Percentiles rank a stretch among this genome's conserved stretches.
phyloP scores from a whole-genome alignment of 768 basidiomycete genomes.

The Scleroderma citrinum region DNA sequence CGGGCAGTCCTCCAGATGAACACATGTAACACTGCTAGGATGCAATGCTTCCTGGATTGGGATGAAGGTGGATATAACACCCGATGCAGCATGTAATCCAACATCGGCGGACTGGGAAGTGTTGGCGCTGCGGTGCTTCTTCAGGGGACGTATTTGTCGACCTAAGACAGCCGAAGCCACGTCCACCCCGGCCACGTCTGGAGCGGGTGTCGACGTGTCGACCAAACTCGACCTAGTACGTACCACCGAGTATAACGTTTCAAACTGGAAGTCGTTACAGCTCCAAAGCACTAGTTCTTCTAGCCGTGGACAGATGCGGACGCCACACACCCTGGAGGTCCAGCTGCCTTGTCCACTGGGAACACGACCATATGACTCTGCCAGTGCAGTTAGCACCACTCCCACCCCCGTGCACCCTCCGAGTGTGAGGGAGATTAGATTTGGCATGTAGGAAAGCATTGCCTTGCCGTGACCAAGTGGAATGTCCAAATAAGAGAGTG shows the following conservation, averaged over 20 bases:
- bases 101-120: constrained; percentile 7
- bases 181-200: constrained; percentile 13
- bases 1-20: constrained; percentile 39
- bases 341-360: constrained; percentile 8
- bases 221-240: constrained; percentile 24
- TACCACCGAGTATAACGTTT: constrained; percentile 33
- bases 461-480: constrained; percentile 32
- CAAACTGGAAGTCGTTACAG: constrained; percentile 39
- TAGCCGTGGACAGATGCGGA: constrained; percentile 45
- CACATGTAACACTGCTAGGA: constrained; percentile 32
- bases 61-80: constrained; percentile 29
- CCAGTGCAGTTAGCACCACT: constrained; percentile 36
- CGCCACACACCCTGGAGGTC: constrained; percentile 23
- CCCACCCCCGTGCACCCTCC: constrained; percentile 41
- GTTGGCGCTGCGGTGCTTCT: constrained; percentile 18
- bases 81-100: constrained; percentile 8
- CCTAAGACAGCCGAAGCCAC: constrained; percentile 22
- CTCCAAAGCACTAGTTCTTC: constrained; percentile 48
- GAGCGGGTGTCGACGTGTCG: constrained; percentile 7
- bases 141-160: constrained; percentile 33
- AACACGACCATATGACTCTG: constrained; percentile 29
- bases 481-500: constrained; percentile 43
- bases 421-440: constrained; percentile 41
- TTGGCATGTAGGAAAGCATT: constrained; percentile 48
- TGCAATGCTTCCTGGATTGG: constrained; percentile 33